phyloP scores from a whole-genome alignment of 1,139 yeast genomes.

The Magnusiomyces tetraspermus region DNA sequence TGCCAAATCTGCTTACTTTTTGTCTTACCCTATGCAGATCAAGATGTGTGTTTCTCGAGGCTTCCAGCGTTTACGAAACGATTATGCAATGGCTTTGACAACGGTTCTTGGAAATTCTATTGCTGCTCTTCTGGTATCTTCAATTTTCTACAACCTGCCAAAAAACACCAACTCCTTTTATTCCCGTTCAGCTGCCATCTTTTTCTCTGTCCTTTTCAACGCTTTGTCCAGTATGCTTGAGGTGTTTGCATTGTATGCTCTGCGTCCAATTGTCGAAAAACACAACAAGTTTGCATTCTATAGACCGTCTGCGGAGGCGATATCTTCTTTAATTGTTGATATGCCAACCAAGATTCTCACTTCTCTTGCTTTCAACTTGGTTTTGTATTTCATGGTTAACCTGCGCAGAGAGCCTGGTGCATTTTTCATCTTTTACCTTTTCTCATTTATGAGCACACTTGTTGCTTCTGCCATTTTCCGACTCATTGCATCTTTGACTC shows the following conservation, averaged over 20 bases:
- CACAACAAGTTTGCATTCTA: conserved; percentile 67
- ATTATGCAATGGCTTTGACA: conserved; percentile 53
- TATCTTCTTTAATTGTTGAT: conserved; percentile 60
- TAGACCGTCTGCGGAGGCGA: conserved; percentile 70
- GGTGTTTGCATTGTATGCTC: conserved; percentile 57
- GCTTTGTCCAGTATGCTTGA: conserved; percentile 69
- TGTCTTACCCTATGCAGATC: conserved; percentile 56
- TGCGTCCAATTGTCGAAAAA: conserved; percentile 73
- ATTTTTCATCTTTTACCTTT: conserved; percentile 57
- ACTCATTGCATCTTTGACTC: conserved; percentile 56
- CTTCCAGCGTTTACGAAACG: conserved; percentile 53
- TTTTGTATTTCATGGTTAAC: conserved; percentile 58
- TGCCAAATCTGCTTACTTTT: conserved; percentile 52
- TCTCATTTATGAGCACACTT: conserved; percentile 46
- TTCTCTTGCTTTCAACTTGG: conserved; percentile 50
- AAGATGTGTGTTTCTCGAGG: conserved; percentile 54
- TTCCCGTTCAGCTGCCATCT: conserved; percentile 61
- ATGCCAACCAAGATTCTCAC: conserved; percentile 53
- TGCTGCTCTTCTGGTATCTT: conserved; percentile 66
- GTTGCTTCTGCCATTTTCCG: conserved; percentile 67
- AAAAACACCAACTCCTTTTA: conserved; percentile 47
- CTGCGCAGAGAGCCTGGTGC: conserved; percentile 57
- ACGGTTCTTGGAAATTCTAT: conserved; percentile 53
- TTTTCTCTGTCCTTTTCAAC: conserved; percentile 68
- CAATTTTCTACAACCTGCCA: conserved; percentile 59